Evolutionary conservation across 1,139 yeast species (phyloP), one percentile per base, ranked within the genome.

Genomic region (Scheffersomyces lignicola): DNA sequence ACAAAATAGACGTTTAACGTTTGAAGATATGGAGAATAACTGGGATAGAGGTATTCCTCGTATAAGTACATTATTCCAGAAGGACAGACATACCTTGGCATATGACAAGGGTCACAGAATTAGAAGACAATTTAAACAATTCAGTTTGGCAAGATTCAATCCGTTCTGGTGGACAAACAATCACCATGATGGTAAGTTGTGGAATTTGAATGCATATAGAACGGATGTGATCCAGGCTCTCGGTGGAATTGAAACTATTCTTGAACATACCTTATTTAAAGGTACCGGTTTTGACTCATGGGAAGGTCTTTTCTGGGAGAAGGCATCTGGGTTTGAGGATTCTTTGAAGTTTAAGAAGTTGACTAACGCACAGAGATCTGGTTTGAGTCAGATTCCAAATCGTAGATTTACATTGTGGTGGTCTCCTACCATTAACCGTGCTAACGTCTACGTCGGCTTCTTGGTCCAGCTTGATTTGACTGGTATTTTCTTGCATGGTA

Each of bases 271-370:
- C 0, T 62, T 94, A 35, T 94, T 92, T 67, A 87, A 87, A 55
- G 98, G 96, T 14, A 94, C 99, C 1, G 98, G 98, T 0, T 94
- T 94, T 56, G 96, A 86, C 49, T 86, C 95, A 7, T 94, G 98
- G 98, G 99, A 94, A 65, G 98, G 98, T 3, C 67, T 94, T 18
- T 94, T 94, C 58, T 94, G 99, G 99, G 98, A 94, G 53, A 88
- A 88, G 52, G 92, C 95, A 0, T 82, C 96, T 17, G 98, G 98
- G 0, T 92, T 90, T 56, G 99, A 94, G 58, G 98, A 94, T 51
- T 85, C 96, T 0, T 75, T 94, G 73, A 92, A 90, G 56, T 87
- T 89, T 60, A 88, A 90, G 57, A 94, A 90, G 57, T 74, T 94
- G 49, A 94, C 99, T 2, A 92, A 90, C 61, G 99, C 99, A 1